These are phyloP conservation scores for Nicotiana otophora DNA, from an alignment of 257 asterid species.

Conservation along the genomic window DNA sequence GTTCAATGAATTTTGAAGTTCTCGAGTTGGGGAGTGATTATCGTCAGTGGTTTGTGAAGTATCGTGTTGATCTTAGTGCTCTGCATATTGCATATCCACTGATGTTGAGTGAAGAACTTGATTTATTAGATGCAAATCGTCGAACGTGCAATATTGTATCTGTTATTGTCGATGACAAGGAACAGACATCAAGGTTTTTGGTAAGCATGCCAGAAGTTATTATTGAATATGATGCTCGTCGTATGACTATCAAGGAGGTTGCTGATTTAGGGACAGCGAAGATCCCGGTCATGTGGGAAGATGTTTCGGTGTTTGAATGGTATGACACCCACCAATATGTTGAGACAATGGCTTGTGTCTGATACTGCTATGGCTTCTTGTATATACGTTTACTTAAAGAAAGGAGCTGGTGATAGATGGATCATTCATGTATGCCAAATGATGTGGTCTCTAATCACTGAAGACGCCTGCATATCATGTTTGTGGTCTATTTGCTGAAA, in stretches of 20 bases:
- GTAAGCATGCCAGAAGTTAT: neutral
- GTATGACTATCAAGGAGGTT: neutral
- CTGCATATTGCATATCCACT: neutral
- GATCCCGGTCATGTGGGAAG: neutral
- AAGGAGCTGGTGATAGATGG: neutral
- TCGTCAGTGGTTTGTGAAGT: conserved; percentile 6
- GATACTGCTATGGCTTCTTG: neutral
- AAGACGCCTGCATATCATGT: neutral
- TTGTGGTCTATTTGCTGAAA: too few relatives aligned
- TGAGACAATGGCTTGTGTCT: neutral
- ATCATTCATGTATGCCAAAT: neutral
- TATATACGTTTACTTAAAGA: neutral
- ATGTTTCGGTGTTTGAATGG: conserved; percentile 4
- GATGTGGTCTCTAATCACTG: neutral
- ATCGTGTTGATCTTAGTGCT: neutral
- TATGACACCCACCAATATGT: neutral
- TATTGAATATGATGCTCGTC: neutral
- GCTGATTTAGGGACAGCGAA: neutral
- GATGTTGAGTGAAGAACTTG: neutral
- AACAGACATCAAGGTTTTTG: neutral
- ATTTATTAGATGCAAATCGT: neutral
- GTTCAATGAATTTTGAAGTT: neutral
- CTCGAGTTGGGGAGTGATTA: conserved; percentile 5
- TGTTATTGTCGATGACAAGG: neutral
- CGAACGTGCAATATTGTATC: neutral